These are phyloP conservation scores for Leishmania tropica DNA, from an alignment of 208 protist species.

Conservation along the genomic window DNA sequence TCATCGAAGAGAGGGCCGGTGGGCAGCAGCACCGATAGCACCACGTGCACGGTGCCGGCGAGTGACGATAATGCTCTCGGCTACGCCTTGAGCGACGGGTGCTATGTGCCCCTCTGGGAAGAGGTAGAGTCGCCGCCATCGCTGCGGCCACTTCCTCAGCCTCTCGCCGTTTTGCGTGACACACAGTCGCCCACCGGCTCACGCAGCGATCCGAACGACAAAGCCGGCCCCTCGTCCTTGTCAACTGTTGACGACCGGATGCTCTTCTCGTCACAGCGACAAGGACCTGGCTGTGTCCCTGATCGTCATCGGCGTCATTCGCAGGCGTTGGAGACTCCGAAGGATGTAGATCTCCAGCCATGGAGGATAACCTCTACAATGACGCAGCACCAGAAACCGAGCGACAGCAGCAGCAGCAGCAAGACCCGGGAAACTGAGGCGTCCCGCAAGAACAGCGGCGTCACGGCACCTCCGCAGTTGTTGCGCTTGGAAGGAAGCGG, in stretches of 20 bases:
- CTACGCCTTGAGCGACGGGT: neutral
- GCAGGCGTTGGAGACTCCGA: constrained; percentile 23
- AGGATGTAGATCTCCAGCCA: constrained; percentile 1
- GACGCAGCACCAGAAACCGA: neutral
- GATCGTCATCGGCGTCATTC: constrained; percentile 26
- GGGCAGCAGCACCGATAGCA: neutral
- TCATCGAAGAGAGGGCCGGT: neutral
- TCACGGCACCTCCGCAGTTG: no score
- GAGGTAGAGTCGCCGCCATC: neutral
- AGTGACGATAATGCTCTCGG: no score
- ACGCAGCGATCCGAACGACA: neutral
- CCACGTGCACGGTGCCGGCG: neutral
- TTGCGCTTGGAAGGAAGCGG: no score
- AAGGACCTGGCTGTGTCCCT: neutral
- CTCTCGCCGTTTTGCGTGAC: neutral
- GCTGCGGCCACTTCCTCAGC: neutral
- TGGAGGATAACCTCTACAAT: neutral
- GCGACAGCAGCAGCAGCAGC: neutral
- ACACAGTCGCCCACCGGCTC: neutral
- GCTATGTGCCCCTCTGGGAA: neutral
- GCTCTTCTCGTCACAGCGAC: neutral
- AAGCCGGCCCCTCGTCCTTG: neutral
- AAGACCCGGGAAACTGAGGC: no score
- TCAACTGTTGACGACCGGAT: neutral
- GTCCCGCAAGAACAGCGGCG: neutral